Evolutionary conservation across 495 filamentous ascomycete species (phyloP).

Genomic region (Penicillium cataractarum): DNA sequence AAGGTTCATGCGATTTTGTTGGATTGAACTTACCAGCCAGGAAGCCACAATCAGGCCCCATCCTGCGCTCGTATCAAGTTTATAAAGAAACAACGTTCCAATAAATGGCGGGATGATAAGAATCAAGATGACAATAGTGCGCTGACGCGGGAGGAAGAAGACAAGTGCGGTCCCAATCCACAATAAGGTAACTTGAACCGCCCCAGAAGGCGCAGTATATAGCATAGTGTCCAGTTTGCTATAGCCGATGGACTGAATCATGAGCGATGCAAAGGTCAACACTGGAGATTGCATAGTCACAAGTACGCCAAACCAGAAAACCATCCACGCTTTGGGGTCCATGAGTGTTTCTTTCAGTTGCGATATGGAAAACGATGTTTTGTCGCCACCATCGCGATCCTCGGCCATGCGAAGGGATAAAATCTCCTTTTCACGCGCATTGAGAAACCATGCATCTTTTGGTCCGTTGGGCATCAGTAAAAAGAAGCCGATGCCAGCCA

Average conservation of each 20-base stretch:
- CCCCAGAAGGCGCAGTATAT: background rate
- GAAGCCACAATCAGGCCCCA: background rate
- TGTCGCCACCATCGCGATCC: background rate
- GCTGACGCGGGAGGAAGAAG: background rate
- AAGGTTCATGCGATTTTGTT: too few species aligned
- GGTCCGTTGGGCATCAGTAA: background rate
- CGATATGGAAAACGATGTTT: conserved; percentile 7
- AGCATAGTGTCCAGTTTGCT: background rate
- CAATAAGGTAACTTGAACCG: background rate
- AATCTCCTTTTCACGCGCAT: background rate
- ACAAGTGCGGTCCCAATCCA: background rate
- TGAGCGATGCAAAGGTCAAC: conserved; percentile 38
- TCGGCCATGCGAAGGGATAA: background rate
- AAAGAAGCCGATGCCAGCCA: background rate
- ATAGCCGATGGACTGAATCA: conserved; percentile 16
- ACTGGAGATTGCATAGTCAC: conserved; percentile 32
- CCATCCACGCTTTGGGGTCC: conserved; percentile 63
- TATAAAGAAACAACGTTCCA: background rate
- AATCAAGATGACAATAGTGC: background rate
- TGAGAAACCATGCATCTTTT: background rate
- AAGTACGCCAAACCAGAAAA: conserved; percentile 57
- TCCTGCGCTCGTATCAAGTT: background rate
- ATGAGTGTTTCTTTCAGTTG: conserved; percentile 59
- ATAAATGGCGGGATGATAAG: background rate
- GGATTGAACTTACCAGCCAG: background rate